Conservation (phyloP, 1,139 yeast species). For the Pichia sp. region DNA sequence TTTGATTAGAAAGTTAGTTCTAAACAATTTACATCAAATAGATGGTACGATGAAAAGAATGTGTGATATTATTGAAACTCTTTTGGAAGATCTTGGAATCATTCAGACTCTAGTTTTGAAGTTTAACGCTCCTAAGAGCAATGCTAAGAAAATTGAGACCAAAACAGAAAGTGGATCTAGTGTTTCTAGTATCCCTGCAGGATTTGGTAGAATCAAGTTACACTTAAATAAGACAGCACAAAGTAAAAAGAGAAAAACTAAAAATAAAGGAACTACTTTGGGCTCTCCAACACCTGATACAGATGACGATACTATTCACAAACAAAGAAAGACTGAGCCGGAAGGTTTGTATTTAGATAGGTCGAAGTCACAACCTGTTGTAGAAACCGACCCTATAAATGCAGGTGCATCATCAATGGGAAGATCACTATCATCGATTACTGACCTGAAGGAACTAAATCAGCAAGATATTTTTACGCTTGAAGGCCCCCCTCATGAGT, state of each 20-base stretch:
- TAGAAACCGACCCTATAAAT: neutral
- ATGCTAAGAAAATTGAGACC: constrained; percentile 24
- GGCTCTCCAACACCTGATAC: too few relatives aligned
- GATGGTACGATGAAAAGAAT: constrained; percentile 35
- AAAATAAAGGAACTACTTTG: neutral
- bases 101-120: constrained; percentile 30
- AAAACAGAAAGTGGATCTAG: constrained; percentile 26
- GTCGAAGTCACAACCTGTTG: neutral
- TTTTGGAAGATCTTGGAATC: constrained; percentile 33
- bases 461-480: neutral
- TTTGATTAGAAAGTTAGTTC: constrained; percentile 30
- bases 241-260: constrained; percentile 2
- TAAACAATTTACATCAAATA: constrained; percentile 26
- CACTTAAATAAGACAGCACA: constrained; percentile 6
- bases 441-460: neutral
- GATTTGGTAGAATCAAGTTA: constrained; percentile 21
- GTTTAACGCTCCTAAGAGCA: constrained; percentile 24
- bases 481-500: neutral
- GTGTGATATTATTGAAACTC: constrained; percentile 33
- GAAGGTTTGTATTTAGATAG: too few relatives aligned
- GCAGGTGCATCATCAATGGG: neutral
- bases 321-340: too few relatives aligned
- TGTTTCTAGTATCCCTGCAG: constrained; percentile 25
- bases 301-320: too few relatives aligned
- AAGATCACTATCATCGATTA: neutral